Evolutionary conservation across 1,284 basidiomycete species (phyloP).

Genomic region (Apiotrichum domesticum): DNA sequence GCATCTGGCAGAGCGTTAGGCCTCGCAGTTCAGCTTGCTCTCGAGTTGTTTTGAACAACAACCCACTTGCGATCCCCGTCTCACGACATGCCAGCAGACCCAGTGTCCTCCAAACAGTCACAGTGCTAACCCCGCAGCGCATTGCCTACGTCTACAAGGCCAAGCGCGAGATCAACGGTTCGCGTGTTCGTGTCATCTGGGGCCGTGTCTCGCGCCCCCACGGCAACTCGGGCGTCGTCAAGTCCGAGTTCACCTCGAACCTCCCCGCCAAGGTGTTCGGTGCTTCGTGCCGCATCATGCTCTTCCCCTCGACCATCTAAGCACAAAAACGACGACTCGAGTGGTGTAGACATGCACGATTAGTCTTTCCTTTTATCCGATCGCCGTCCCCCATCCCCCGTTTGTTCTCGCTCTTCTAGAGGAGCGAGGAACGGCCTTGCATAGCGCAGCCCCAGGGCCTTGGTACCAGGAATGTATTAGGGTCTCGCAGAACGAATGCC

Average conservation of each 20-base stretch:
- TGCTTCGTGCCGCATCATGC: slow-evolving; percentile 77
- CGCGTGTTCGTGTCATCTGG: slow-evolving; percentile 95
- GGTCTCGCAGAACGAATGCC: slow-evolving; percentile 13
- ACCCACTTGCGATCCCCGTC: too few relatives aligned
- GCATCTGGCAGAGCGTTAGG: too few relatives aligned
- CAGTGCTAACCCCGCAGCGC: slow-evolving; percentile 55
- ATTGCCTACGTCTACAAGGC: slow-evolving; percentile 97
- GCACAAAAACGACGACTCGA: slow-evolving; percentile 1
- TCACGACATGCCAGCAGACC: too few relatives aligned
- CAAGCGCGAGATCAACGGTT: slow-evolving; percentile 84
- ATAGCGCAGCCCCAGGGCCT: slow-evolving; percentile 21
- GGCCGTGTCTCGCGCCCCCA: slow-evolving; percentile 89
- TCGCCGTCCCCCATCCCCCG: background rate
- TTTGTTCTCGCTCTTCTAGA: slow-evolving; percentile 1
- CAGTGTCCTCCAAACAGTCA: too few relatives aligned
- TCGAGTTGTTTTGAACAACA: too few relatives aligned
- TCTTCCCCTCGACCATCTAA: slow-evolving; percentile 50
- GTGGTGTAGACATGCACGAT: background rate
- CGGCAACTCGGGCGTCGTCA: slow-evolving; percentile 92
- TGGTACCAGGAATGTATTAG: slow-evolving; percentile 26
- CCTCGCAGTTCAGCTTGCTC: too few relatives aligned
- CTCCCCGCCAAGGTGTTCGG: slow-evolving; percentile 94
- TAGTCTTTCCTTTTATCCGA: background rate
- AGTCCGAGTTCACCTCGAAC: slow-evolving; percentile 95
- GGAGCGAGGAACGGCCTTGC: slow-evolving; percentile 9